A percentile compares a stretch with the other conserved stretches of the same genome.
Evolutionary conservation across 768 basidiomycete genomes (phyloP).

Genomic region (Mycena venus): DNA sequence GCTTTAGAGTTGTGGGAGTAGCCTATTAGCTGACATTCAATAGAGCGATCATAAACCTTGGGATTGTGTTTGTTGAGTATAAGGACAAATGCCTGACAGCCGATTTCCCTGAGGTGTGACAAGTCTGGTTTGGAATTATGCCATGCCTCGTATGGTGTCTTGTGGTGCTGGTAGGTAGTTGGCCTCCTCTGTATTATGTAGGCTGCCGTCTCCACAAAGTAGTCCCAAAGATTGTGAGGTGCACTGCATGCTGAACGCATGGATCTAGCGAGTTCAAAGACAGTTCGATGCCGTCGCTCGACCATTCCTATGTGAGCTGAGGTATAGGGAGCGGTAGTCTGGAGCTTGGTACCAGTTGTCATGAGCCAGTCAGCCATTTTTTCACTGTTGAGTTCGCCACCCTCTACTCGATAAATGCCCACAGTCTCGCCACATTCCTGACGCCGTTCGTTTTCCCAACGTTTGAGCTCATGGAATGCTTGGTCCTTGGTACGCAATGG

Average conservation of each 20-base stretch:
- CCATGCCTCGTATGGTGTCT: slow-evolving; percentile 41
- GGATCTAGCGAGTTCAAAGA: not conserved
- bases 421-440: not conserved
- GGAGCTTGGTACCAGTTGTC: not conserved
- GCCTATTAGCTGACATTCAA: slow-evolving; percentile 55
- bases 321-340: not conserved
- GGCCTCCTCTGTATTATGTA: not conserved
- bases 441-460: not conserved
- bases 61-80: slow-evolving; percentile 48
- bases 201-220: not conserved
- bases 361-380: not conserved
- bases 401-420: not conserved
- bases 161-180: not conserved
- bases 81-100: slow-evolving; percentile 50
- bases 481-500: not conserved
- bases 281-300: not conserved
- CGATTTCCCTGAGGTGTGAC: slow-evolving; percentile 47
- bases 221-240: not conserved
- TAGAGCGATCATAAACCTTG: slow-evolving; percentile 36
- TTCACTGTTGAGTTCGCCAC: slow-evolving; percentile 3
- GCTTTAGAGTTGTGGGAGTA: slow-evolving; percentile 50
- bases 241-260: not conserved
- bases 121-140: slow-evolving; percentile 41
- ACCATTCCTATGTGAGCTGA: slow-evolving; percentile 3
- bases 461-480: not conserved